Evolutionary conservation across 1,139 yeast genomes (phyloP).

Genomic region (Zhuliangozyma blackwelliae): DNA sequence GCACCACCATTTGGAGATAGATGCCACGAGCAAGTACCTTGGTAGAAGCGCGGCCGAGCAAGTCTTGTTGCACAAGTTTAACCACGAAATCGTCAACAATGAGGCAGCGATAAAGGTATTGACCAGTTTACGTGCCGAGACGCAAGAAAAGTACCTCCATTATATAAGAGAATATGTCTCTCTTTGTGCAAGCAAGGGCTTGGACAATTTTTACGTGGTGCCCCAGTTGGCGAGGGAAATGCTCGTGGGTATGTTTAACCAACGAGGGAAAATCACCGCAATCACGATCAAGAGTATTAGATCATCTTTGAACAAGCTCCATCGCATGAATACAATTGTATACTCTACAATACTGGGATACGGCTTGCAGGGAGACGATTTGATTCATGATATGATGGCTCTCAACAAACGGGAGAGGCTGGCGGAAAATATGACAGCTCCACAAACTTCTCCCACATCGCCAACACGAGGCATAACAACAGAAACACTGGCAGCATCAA

Average conservation of each 20-base stretch:
- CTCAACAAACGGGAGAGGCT: not conserved
- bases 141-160: slow-evolving; percentile 8
- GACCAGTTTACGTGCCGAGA: slow-evolving; percentile 4
- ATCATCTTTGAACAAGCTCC: slow-evolving; percentile 8
- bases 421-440: too few species aligned
- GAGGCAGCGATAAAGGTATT: slow-evolving; percentile 5
- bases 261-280: slow-evolving; percentile 7
- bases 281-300: slow-evolving; percentile 9
- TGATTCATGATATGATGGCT: slow-evolving; percentile 5
- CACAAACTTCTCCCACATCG: not conserved
- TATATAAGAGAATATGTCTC: slow-evolving; percentile 9
- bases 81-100: slow-evolving; percentile 7
- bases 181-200: slow-evolving; percentile 10
- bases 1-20: too few species aligned
- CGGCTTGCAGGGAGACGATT: slow-evolving; percentile 6
- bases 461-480: too few species aligned
- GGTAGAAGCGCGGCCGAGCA: slow-evolving; percentile 1
- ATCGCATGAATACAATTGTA: slow-evolving; percentile 9
- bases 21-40: too few species aligned
- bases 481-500: slow-evolving; percentile 1
- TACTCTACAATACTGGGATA: slow-evolving; percentile 7
- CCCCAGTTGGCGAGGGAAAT: slow-evolving; percentile 6
- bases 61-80: slow-evolving; percentile 7
- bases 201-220: slow-evolving; percentile 8
- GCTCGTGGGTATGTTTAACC: slow-evolving; percentile 4